Base-by-base conservation (phyloP, 108 stramenopile species). In the Skeletonema potamos region DNA sequence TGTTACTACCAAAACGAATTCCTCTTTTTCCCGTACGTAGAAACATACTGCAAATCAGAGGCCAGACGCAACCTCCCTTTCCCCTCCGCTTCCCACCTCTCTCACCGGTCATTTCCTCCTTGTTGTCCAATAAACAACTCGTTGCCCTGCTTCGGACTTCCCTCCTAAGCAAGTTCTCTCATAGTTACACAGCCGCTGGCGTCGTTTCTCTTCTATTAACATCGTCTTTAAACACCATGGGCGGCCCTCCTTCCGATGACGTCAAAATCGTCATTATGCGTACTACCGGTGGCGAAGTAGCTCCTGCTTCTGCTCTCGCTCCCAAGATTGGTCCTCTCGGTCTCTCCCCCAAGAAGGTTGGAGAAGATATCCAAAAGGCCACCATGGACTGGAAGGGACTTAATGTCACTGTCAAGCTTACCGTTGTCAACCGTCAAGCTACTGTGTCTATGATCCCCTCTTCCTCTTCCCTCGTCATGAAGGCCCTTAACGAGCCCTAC, bases 331-430 rank as follows among this genome's bases (percentile, higher is more conserved):
- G 99, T 85, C 98, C 99, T 62, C 98, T 99, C 34, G 99, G 99
- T 85, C 84, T 99, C 43, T 98, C 98, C 64, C 99, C 99, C 81
- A 99, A 99, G 92, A 99, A 99, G 86, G 97, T 99, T 46, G 99
- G 99, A 68, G 99, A 99, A 82, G 99, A 99, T 88, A 99, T 99
- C 89, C 93, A 96, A 86, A 98, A 97, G 89, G 97, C 96, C 72
- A 99, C 99, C 77, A 93, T 92, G 97, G 99, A 99, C 90, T 99
- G 99, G 99, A 99, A 99, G 89, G 99, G 99, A 39, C 85, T 99
- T 33, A 97, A 91, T 62, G 98, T 99, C 43, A 99, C 97, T 32
- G 99, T 99, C 77, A 99, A 98, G 91, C 87, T 99, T 59, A 98
- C 97, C 43, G 97, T 99, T 67, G 91, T 98, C 68, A 99, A 99